These are phyloP conservation scores for Deinandra increscens DNA, from an alignment of 129 eudicot species.

Conservation along the genomic window DNA sequence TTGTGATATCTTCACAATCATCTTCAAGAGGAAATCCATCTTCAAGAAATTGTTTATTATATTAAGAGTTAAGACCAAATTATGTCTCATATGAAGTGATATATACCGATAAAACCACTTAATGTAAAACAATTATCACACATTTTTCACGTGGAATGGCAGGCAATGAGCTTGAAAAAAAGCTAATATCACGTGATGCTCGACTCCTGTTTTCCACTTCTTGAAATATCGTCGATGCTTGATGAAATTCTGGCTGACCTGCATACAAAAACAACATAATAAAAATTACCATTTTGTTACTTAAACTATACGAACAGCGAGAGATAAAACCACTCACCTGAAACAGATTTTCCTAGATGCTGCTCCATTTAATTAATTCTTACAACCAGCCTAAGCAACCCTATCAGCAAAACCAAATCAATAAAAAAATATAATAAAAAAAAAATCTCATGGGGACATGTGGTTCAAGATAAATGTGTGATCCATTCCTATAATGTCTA, in stretches of 20 bases:
- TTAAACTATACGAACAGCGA: neutral
- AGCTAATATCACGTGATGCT: constrained; percentile 61
- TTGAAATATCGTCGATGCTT: constrained; percentile 35
- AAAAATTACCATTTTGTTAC: neutral
- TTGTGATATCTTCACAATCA: constrained; percentile 41
- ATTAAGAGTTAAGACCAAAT: constrained; percentile 3
- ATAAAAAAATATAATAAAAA: too few species aligned
- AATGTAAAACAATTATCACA: constrained; percentile 26
- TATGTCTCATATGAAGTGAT: neutral
- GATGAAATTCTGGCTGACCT: constrained; percentile 42
- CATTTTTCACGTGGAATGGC: constrained; percentile 60
- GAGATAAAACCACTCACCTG: too few species aligned
- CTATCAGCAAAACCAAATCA: too few species aligned
- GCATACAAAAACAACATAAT: neutral
- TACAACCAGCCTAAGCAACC: too few species aligned
- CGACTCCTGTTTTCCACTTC: constrained; percentile 49
- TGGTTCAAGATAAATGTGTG: too few species aligned
- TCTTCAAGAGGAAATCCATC: constrained; percentile 50
- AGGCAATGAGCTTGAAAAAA: constrained; percentile 86
- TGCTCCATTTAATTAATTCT: too few species aligned
- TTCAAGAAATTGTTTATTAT: constrained; percentile 36
- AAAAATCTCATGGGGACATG: too few species aligned
- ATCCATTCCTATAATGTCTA: too few species aligned
- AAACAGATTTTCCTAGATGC: too few species aligned
- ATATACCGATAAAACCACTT: neutral